Percentiles rank a stretch among this genome's conserved stretches.
These are phyloP conservation scores for Globisporangium parvum DNA, from an alignment of 352 stramenopile genomes.

Conservation along the genomic window DNA sequence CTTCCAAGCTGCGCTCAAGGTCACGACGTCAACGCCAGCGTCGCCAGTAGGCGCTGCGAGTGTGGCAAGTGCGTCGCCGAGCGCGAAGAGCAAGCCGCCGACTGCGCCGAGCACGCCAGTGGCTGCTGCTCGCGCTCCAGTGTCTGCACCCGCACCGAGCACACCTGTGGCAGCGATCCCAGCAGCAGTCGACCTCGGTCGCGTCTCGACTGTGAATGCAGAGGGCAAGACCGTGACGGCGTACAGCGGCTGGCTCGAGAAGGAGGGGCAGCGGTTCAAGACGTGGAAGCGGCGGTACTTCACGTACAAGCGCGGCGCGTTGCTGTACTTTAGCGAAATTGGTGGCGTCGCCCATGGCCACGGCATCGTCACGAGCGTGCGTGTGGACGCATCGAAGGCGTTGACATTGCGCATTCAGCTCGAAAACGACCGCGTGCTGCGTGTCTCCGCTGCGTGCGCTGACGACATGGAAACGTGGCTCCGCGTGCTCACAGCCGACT, in stretches of 20 bases:
- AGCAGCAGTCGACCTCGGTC: background rate
- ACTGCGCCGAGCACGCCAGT: background rate
- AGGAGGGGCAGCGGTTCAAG: constrained; percentile 70
- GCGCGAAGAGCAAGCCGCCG: constrained; percentile 14
- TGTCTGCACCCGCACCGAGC: background rate
- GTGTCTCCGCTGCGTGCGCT: constrained; percentile 24
- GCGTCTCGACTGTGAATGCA: constrained; percentile 10
- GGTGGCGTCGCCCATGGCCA: constrained; percentile 54
- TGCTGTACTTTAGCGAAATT: constrained; percentile 71
- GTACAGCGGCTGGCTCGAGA: constrained; percentile 69
- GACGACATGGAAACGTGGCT: constrained; percentile 44
- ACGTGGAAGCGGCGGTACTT: constrained; percentile 78
- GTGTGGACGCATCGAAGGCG: constrained; percentile 38
- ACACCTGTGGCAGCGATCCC: background rate
- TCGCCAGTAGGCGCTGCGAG: background rate
- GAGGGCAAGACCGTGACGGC: constrained; percentile 18
- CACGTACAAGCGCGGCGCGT: constrained; percentile 53
- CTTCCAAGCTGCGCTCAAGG: constrained; percentile 21
- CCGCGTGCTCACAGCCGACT: constrained; percentile 23
- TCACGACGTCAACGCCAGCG: background rate
- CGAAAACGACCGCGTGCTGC: constrained; percentile 24
- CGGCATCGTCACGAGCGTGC: constrained; percentile 38
- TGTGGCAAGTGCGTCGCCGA: background rate
- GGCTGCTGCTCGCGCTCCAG: background rate
- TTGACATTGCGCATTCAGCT: constrained; percentile 44